Conservation (phyloP, 148 eudicot species). For the Camellia granthamiana region DNA sequence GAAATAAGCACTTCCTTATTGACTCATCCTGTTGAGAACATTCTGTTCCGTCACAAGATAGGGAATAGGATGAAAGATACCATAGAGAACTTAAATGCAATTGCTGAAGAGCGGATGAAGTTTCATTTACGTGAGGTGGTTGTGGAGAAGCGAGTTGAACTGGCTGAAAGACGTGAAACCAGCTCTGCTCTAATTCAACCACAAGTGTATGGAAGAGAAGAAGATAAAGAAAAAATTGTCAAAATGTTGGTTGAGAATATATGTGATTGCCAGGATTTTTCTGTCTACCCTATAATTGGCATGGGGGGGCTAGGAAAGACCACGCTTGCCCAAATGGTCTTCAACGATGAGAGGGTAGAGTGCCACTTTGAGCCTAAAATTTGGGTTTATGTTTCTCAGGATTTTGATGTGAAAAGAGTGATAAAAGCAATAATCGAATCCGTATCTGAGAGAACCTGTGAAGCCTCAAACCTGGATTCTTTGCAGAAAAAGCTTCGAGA, state of each 20-base stretch:
- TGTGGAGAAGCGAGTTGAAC: not conserved
- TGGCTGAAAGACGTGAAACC: no score
- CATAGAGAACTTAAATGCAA: not conserved
- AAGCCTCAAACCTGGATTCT: not conserved
- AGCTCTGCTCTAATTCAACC: no score
- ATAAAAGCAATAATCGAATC: not conserved
- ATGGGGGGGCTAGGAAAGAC: conserved; percentile 1
- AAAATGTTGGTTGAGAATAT: not conserved
- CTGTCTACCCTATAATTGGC: conserved; percentile 1
- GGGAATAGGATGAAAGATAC: not conserved
- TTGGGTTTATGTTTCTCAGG: conserved; percentile 2
- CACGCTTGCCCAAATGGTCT: not conserved
- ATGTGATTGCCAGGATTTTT: not conserved
- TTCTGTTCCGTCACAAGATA: not conserved
- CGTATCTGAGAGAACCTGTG: not conserved
- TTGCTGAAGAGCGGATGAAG: not conserved
- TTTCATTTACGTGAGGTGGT: not conserved
- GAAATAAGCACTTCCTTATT: not conserved
- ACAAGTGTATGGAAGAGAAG: no score
- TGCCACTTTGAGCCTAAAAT: not conserved
- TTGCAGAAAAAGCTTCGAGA: not conserved
- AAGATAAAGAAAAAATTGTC: no score
- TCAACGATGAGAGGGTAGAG: not conserved
- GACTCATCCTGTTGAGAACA: not conserved
- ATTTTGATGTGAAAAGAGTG: not conserved